Evolutionary conservation across 352 stramenopile genomes (phyloP), one percentile per base, ranked within the genome.

Genomic region (Phytophthora sojae): DNA sequence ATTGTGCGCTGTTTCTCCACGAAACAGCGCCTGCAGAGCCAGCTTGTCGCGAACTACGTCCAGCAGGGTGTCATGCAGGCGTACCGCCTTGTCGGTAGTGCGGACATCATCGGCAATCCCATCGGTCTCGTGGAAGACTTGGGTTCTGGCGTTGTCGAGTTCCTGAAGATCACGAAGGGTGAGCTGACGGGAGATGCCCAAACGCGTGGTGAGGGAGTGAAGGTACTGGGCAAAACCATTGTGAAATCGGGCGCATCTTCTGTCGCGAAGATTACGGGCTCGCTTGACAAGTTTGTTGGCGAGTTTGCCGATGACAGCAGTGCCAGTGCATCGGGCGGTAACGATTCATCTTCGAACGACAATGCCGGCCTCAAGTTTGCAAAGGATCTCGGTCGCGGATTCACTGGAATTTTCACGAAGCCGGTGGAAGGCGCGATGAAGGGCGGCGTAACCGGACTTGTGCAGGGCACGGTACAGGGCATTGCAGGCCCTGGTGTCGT

Each of bases 81-180:
- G 23, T 96, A 96, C 53, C 89, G 89, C 25, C 65, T 96, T 35
- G 77, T 96, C 56, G 89, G 86, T 21, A 95, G 88, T 69, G 89
- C 85, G 21, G 89, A 96, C 66, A 95, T 96, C 35, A 93, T 96
- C 29, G 89, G 89, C 21, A 93, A 96, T 60, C 89, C 89, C 4
- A 93, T 96, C 17, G 89, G 89, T n/a, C 69, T 96, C 25, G 89
- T 96, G 1, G 89, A 95, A 66, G 89, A 96, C 59, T 77, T 96
- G 30, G 89, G 89, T 4, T 95, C 86, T n/a, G 89, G 89, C 47
- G 85, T 96, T 11, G 81, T 95, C 4, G 87, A 95, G 49, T 96
- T 96, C 61, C 54, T 96, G 26, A 96, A 95, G 71, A 94, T 96
- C 60, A 96, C 89, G n/a, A 95, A 93, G 70, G 86, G 89, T 26